These are phyloP conservation scores for Lavandula angustifolia DNA, from an alignment of 257 asterid genomes.

Conservation along the genomic window DNA sequence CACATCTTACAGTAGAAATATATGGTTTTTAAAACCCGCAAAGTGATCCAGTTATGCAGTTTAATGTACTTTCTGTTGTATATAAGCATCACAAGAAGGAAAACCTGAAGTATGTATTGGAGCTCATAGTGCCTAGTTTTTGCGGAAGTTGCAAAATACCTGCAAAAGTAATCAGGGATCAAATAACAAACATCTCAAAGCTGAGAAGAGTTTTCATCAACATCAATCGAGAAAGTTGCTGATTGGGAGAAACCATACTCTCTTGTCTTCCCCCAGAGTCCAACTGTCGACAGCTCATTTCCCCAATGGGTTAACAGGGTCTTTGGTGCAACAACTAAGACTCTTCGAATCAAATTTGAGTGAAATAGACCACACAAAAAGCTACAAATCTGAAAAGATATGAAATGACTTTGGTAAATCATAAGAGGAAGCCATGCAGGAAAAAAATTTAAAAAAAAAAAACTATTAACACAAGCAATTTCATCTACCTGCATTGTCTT, in stretches of 20 bases:
- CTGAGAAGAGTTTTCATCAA: slow-evolving; percentile 12
- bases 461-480: slow-evolving; percentile 11
- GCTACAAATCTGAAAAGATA: slow-evolving; percentile 70
- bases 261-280: slow-evolving; percentile 72
- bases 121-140: slow-evolving; percentile 87
- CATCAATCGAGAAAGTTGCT: slow-evolving; percentile 17
- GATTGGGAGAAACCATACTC: slow-evolving; percentile 56
- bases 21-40: slow-evolving; percentile 8
- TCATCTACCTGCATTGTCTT: slow-evolving; percentile 93
- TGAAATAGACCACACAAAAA: slow-evolving; percentile 77
- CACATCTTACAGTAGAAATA: slow-evolving; percentile 7
- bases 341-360: slow-evolving; percentile 71
- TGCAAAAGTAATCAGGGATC: slow-evolving; percentile 36
- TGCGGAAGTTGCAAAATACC: slow-evolving; percentile 72
- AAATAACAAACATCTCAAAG: slow-evolving; percentile 11
- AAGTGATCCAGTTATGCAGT: slow-evolving; percentile 11
- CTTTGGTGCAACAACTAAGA: slow-evolving; percentile 87
- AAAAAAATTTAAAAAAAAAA: neutral
- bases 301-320: slow-evolving; percentile 89
- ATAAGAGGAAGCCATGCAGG: slow-evolving; percentile 15
- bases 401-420: slow-evolving; percentile 13
- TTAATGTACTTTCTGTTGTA: slow-evolving; percentile 2
- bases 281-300: slow-evolving; percentile 80
- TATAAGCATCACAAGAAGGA: slow-evolving; percentile 27
- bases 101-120: slow-evolving; percentile 85